Evolutionary conservation across 176 grass and related monocot species (phyloP).

Genomic region (Rhynchospora breviuscula): DNA sequence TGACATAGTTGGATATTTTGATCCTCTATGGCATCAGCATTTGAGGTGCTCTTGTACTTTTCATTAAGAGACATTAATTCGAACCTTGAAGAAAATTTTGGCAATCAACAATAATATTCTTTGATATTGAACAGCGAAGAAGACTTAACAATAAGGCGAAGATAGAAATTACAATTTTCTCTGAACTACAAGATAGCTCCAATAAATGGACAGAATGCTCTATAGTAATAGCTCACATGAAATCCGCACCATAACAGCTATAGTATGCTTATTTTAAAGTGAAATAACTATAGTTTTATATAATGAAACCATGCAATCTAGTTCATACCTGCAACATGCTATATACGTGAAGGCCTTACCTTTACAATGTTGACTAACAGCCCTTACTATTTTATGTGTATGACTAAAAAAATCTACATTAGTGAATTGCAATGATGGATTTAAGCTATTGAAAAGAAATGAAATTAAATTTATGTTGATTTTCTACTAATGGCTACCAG

Average conservation of each 20-base stretch:
- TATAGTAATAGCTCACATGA: neutral
- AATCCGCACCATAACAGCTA: neutral
- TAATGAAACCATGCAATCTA: constrained; percentile 19
- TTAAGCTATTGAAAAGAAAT: neutral
- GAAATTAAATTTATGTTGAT: neutral
- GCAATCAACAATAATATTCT: no score
- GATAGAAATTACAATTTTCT: neutral
- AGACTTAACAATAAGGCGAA: no score
- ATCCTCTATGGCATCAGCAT: neutral
- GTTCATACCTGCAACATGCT: constrained; percentile 2
- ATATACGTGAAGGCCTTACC: constrained; percentile 54
- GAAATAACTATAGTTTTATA: neutral
- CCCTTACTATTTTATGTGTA: neutral
- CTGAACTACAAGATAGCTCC: neutral
- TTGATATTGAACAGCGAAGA: no score
- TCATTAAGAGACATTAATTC: no score
- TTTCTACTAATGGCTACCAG: neutral
- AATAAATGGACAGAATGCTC: neutral
- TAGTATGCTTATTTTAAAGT: constrained; percentile 1
- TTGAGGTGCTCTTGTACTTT: neutral
- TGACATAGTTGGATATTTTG: neutral
- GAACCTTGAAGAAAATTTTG: no score
- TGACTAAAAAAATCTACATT: neutral
- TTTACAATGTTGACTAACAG: constrained; percentile 17
- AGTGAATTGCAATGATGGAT: neutral